These are phyloP conservation scores for Neurospora sp. DNA, from an alignment of 495 filamentous ascomycete species.

Conservation along the genomic window DNA sequence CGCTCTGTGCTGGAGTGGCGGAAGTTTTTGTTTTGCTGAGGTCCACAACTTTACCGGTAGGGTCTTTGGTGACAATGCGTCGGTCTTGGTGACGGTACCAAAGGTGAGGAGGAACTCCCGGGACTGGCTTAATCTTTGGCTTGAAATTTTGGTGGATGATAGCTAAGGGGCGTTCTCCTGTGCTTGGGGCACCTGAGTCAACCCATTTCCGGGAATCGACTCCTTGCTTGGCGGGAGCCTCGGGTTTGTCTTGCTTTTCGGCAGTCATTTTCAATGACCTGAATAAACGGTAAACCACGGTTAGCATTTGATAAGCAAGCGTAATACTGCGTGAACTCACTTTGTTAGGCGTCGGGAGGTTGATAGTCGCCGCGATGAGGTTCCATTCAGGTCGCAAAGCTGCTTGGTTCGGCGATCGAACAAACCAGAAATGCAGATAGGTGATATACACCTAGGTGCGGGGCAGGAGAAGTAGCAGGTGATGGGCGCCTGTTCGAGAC, in stretches of 20 bases:
- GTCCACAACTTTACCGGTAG: neutral
- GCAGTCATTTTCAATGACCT: neutral
- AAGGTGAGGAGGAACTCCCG: neutral
- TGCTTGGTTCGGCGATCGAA: neutral
- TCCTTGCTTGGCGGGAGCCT: neutral
- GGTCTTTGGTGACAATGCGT: neutral
- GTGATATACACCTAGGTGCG: neutral
- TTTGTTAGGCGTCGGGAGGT: neutral
- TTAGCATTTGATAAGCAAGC: neutral
- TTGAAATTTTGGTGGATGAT: neutral
- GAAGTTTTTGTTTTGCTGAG: neutral
- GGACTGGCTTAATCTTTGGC: neutral
- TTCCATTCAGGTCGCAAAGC: neutral
- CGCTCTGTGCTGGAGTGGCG: neutral
- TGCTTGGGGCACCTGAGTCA: neutral
- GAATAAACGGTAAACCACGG: neutral
- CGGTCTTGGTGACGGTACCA: neutral
- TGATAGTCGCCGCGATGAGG: neutral
- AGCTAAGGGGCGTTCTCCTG: neutral
- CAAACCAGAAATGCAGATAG: neutral
- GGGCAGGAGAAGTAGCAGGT: neutral
- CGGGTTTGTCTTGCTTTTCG: neutral
- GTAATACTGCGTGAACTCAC: neutral
- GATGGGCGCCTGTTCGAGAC: neutral
- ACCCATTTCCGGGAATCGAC: neutral